Conservation (phyloP, 495 filamentous ascomycete genomes). For the Ramalina peruviana region DNA sequence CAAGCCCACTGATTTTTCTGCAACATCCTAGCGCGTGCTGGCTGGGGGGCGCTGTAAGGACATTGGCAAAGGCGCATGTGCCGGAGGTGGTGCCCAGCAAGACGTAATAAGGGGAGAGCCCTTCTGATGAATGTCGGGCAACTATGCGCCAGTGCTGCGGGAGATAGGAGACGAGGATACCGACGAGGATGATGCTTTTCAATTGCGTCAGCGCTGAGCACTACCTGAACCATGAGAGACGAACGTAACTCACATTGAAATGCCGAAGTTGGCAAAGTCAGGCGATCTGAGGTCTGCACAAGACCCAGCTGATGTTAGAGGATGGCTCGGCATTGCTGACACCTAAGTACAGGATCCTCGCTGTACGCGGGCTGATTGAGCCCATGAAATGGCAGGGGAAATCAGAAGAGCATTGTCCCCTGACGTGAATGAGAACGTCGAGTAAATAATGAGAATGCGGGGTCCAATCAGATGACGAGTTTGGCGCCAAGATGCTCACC, state of each 20-base stretch:
- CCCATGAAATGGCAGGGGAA: too few species aligned
- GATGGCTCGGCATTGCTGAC: too few species aligned
- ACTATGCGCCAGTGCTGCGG: conserved; percentile 92
- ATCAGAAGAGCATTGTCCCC: too few species aligned
- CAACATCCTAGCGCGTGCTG: conserved; percentile 74
- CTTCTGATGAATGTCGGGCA: conserved; percentile 72
- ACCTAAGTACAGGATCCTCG: too few species aligned
- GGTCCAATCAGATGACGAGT: too few species aligned
- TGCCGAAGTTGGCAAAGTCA: conserved; percentile 15
- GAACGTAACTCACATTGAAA: conserved; percentile 16
- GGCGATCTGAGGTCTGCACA: conserved; percentile 16
- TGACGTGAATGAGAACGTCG: too few species aligned
- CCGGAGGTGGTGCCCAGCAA: conserved; percentile 80
- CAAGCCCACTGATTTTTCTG: conserved; percentile 58
- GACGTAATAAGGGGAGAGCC: conserved; percentile 87
- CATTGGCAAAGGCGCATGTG: conserved; percentile 80
- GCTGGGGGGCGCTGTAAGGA: conserved; percentile 67
- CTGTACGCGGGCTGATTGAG: too few species aligned
- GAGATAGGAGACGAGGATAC: conserved; percentile 85
- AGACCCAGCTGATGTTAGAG: too few species aligned
- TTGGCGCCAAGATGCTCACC: too few species aligned
- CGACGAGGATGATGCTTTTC: conserved; percentile 65
- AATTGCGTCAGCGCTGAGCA: background rate
- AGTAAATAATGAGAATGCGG: too few species aligned
- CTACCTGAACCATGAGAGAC: background rate